Conservation (phyloP, 2,329 filamentous ascomycete genomes). For the Coniochaeta prunicola region DNA sequence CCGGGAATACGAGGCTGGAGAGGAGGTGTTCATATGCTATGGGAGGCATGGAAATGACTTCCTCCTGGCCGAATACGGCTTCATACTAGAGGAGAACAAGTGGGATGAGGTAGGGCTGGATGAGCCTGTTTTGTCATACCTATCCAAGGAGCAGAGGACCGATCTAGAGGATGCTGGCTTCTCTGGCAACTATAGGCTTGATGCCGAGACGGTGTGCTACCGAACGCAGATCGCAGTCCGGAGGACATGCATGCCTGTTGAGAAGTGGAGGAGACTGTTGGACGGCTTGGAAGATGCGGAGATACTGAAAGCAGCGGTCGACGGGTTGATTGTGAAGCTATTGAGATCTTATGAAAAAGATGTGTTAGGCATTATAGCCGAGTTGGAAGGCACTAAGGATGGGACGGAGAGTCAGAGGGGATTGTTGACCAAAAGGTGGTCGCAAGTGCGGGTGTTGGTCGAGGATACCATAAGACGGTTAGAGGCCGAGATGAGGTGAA, state of each 20-base stretch:
- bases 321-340: slow-evolving; percentile 28
- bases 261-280: slow-evolving; percentile 39
- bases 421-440: slow-evolving; percentile 31
- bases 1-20: slow-evolving; percentile 42
- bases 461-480: slow-evolving; percentile 26
- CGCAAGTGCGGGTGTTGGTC: slow-evolving; percentile 31
- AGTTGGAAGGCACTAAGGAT: slow-evolving; percentile 19
- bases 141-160: slow-evolving; percentile 24
- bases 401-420: slow-evolving; percentile 27
- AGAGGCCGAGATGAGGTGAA: slow-evolving; percentile 2
- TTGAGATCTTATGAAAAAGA: slow-evolving; percentile 28
- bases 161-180: slow-evolving; percentile 39
- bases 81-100: slow-evolving; percentile 34
- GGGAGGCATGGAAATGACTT: slow-evolving; percentile 66
- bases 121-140: slow-evolving; percentile 30
- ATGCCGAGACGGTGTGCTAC: slow-evolving; percentile 43
- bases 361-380: slow-evolving; percentile 21
- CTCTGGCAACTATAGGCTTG: slow-evolving; percentile 43
- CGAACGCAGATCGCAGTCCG: slow-evolving; percentile 48
- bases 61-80: slow-evolving; percentile 61
- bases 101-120: slow-evolving; percentile 43
- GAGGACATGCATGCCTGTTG: slow-evolving; percentile 22
- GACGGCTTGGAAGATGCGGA: slow-evolving; percentile 37
- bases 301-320: slow-evolving; percentile 29
- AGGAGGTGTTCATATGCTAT: slow-evolving; percentile 64